Base-by-base conservation (phyloP, 106 monocot genomes). In the Xerophyta viscosa region DNA sequence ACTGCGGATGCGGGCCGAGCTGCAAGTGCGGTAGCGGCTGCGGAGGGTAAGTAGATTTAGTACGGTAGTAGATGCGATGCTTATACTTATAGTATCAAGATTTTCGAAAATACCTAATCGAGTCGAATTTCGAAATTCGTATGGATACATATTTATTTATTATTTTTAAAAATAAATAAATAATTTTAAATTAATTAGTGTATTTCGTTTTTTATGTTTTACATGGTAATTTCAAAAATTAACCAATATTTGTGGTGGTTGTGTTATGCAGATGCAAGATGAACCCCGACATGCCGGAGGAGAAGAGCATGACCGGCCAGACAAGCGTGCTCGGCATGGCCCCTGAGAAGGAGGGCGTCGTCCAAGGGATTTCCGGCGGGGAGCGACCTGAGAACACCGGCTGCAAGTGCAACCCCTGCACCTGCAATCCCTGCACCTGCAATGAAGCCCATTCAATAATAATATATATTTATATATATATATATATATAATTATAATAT, bases 361-460 rank as follows among this genome's bases (percentile, higher is more conserved):
- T 66, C 54, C 70, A 54, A 25, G 45, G 47, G 5, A 74, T 57
- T 69, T 54, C 37, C 13, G 57, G 18, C 22, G 67, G 60, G 17
- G 75, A 39, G 1, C 2, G 68, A 71, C 17, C 72, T 3, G 64
- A 76, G 46, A 71, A 77, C 23, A 63, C 46, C 2, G 84, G 75
- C 1, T 85, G 85, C 85, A 76, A 80, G 65, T 84, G 84, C 27
- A 75, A 75, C 5, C 29, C 71, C 57, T 84, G 83, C 74, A 71
- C 48, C 50, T 84, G 83, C 59, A 19, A 74, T 29, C 78, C 78
- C 42, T 84, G 84, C 84, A 72, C 41, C 52, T 84, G 82, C 61
- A 68, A 69, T 27, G 72, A 64, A 62, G 18, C 39, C 3, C 10
- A 15, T 39, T 2, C 6, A 8, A 12, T 39, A 39, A 7, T 39